Evolutionary conservation across 139 green algal species (phyloP).

Genomic region (Ettlia oleoabundans): DNA sequence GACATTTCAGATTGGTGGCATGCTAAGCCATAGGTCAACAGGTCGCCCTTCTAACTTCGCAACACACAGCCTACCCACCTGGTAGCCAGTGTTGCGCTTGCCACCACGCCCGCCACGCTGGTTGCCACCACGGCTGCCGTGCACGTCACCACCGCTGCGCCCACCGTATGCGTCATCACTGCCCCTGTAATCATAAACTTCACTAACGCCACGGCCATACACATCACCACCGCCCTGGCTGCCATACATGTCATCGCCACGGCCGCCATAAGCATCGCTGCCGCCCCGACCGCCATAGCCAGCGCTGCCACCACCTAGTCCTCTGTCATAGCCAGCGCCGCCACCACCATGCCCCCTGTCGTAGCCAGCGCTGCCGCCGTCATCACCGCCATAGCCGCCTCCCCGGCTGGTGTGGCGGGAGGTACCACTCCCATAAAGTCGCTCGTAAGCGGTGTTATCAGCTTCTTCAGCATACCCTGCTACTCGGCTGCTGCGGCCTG

Average conservation of each 20-base stretch:
- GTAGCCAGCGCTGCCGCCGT: neutral
- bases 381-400: neutral
- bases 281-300: neutral
- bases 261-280: neutral
- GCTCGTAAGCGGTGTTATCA: too few species aligned
- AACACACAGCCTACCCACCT: slow-evolving; percentile 5
- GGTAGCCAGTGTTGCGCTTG: slow-evolving; percentile 8
- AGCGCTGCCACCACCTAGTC: neutral
- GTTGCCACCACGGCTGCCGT: neutral
- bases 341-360: neutral
- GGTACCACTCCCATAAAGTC: neutral
- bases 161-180: neutral
- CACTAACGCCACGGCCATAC: neutral
- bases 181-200: neutral
- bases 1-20: too few species aligned
- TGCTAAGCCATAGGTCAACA: too few species aligned
- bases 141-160: neutral
- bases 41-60: too few species aligned
- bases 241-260: neutral
- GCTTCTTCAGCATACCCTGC: too few species aligned
- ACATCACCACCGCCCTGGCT: neutral
- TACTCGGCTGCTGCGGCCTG: neutral
- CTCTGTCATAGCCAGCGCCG: neutral
- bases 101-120: neutral
- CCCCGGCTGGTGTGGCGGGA: neutral